A percentile compares a stretch with the other conserved stretches of the same genome.
Conservation (phyloP, 768 basidiomycete species). For the Lactarius vividus region DNA sequence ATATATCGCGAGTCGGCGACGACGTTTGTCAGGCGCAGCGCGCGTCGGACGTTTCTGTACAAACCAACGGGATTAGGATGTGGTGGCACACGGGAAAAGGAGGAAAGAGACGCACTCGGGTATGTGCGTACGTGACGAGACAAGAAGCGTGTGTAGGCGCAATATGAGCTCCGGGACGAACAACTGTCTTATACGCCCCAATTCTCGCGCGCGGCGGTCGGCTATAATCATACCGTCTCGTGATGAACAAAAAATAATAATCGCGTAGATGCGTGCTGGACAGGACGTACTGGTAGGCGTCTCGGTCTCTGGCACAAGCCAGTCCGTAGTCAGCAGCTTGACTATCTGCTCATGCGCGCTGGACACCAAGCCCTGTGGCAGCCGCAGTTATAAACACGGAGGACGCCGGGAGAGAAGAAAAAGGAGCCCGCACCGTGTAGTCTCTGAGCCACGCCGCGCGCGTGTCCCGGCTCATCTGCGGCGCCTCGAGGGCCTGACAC, state of each 20-base stretch:
- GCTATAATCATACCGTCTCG: constrained; percentile 33
- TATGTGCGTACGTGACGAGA: constrained; percentile 58
- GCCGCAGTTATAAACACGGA: neutral
- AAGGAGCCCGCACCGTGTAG: constrained; percentile 47
- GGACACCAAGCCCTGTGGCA: constrained; percentile 53
- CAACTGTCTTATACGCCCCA: constrained; percentile 80
- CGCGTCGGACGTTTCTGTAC: constrained; percentile 69
- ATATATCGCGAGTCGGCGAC: constrained; percentile 82
- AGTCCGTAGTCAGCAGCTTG: constrained; percentile 73
- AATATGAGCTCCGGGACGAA: constrained; percentile 89
- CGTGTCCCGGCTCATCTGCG: constrained; percentile 57
- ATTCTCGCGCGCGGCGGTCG: constrained; percentile 59
- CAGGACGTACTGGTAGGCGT: constrained; percentile 3
- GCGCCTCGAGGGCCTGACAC: constrained; percentile 54
- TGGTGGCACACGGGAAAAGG: neutral
- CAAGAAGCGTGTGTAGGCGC: constrained; percentile 72
- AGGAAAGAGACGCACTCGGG: constrained; percentile 53
- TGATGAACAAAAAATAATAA: constrained; percentile 2
- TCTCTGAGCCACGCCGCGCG: constrained; percentile 60
- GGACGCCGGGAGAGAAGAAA: neutral
- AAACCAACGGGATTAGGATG: neutral
- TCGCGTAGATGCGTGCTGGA: neutral
- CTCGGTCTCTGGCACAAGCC: constrained; percentile 62
- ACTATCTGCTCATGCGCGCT: constrained; percentile 61
- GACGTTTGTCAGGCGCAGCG: constrained; percentile 74